Evolutionary conservation across 1,284 basidiomycete genomes (phyloP).

Genomic region (Trichosporon asahii): DNA sequence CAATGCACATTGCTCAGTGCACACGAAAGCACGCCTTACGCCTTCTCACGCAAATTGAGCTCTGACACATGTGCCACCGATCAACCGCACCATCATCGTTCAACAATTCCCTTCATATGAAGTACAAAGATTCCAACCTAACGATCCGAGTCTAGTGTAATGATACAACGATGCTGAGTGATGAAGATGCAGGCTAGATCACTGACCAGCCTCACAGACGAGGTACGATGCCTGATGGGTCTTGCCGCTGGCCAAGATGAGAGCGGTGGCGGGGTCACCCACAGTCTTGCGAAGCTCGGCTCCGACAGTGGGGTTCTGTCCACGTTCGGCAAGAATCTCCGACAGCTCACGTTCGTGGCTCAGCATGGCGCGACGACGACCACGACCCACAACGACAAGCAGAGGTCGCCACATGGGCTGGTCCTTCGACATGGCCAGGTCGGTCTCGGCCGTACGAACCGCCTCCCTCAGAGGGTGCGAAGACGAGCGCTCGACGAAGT

Average conservation of each 20-base stretch:
- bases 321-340: constrained; percentile 61
- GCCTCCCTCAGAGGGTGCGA: constrained; percentile 52
- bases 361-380: constrained; percentile 64
- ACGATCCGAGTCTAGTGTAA: not conserved
- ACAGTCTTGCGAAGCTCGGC: constrained; percentile 72
- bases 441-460: constrained; percentile 57
- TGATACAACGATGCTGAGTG: not conserved
- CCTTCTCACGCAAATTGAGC: too few species aligned
- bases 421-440: constrained; percentile 54
- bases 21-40: too few species aligned
- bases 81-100: not conserved
- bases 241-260: constrained; percentile 60
- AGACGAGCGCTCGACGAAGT: constrained; percentile 26
- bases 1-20: too few species aligned
- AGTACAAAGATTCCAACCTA: not conserved
- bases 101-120: not conserved
- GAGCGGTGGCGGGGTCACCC: constrained; percentile 72
- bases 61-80: not conserved
- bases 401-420: constrained; percentile 57
- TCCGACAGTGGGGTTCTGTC: constrained; percentile 55
- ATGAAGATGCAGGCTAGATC: not conserved
- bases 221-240: constrained; percentile 61
- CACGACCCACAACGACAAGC: constrained; percentile 66
- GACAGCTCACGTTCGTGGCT: constrained; percentile 60
- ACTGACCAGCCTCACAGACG: constrained; percentile 63